A percentile compares a stretch with the other conserved stretches of the same genome.
These are phyloP conservation scores for Cryptosporidium sp. DNA, from an alignment of 169 alveolate species.

Conservation along the genomic window DNA sequence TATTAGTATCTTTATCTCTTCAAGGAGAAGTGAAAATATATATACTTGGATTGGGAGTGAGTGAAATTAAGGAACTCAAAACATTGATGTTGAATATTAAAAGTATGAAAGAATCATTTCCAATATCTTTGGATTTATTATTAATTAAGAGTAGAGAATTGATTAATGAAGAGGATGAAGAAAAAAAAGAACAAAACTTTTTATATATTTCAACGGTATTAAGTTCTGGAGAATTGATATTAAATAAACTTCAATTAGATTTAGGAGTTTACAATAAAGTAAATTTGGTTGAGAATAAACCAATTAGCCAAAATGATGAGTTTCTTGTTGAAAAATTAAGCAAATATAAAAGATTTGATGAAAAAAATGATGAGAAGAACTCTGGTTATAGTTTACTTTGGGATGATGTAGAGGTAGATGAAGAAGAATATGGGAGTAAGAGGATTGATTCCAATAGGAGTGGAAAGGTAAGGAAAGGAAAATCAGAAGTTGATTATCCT, in stretches of 20 bases:
- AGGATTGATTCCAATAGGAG: neutral
- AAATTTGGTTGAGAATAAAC: neutral
- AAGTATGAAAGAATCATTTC: neutral
- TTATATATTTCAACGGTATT: slow-evolving; percentile 13
- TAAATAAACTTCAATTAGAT: slow-evolving; percentile 10
- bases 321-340: neutral
- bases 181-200: neutral
- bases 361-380: neutral
- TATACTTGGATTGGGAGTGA: neutral
- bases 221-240: slow-evolving; percentile 22
- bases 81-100: neutral
- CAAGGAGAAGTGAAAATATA: slow-evolving; percentile 30
- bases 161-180: neutral
- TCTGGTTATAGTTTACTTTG: neutral
- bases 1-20: slow-evolving; percentile 14
- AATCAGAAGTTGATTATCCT: neutral
- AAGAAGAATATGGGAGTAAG: neutral
- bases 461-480: neutral
- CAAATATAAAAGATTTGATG: neutral
- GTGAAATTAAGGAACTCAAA: neutral
- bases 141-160: neutral
- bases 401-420: slow-evolving; percentile 23
- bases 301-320: neutral
- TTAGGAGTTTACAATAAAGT: neutral
- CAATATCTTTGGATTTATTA: slow-evolving; percentile 5